Evolutionary conservation across 1,284 basidiomycete species (phyloP).

Genomic region (Rhodotorula glutinis): DNA sequence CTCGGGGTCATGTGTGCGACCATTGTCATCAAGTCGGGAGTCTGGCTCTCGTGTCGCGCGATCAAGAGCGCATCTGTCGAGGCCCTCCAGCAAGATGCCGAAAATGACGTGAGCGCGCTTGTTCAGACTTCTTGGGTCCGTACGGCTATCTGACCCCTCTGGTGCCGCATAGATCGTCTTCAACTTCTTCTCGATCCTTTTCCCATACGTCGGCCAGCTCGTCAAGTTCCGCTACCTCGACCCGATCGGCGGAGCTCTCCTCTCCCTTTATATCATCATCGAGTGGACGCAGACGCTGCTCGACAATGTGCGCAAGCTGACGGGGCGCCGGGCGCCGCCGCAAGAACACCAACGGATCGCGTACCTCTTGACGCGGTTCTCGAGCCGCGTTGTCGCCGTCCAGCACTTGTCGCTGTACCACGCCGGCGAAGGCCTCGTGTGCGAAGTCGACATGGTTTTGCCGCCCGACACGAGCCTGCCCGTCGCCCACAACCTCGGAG

Average conservation of each 20-base stretch:
- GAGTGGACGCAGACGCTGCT: slow-evolving; percentile 51
- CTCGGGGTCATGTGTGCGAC: slow-evolving; percentile 55
- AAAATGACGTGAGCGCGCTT: slow-evolving; percentile 33
- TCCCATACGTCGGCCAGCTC: slow-evolving; percentile 52
- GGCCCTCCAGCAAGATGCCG: slow-evolving; percentile 46
- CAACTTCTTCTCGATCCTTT: slow-evolving; percentile 57
- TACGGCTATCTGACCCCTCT: too few relatives aligned
- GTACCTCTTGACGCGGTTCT: slow-evolving; percentile 52
- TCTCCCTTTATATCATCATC: slow-evolving; percentile 52
- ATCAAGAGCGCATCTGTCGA: slow-evolving; percentile 49
- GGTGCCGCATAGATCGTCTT: slow-evolving; percentile 49
- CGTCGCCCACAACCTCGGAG: slow-evolving; percentile 52
- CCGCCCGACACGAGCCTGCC: slow-evolving; percentile 50
- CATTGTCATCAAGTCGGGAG: slow-evolving; percentile 54
- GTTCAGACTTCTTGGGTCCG: neutral
- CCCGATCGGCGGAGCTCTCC: slow-evolving; percentile 53
- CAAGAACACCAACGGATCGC: slow-evolving; percentile 49
- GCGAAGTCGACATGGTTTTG: slow-evolving; percentile 51
- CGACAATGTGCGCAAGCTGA: slow-evolving; percentile 52
- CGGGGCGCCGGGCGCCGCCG: slow-evolving; percentile 39
- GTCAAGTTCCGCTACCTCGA: slow-evolving; percentile 49
- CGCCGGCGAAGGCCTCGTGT: slow-evolving; percentile 38
- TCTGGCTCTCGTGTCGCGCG: slow-evolving; percentile 51
- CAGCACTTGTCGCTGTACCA: slow-evolving; percentile 44
- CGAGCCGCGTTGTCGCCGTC: slow-evolving; percentile 42